These are phyloP conservation scores for Dalechampia spathulata DNA, from an alignment of 441 rosid genomes.

Conservation along the genomic window DNA sequence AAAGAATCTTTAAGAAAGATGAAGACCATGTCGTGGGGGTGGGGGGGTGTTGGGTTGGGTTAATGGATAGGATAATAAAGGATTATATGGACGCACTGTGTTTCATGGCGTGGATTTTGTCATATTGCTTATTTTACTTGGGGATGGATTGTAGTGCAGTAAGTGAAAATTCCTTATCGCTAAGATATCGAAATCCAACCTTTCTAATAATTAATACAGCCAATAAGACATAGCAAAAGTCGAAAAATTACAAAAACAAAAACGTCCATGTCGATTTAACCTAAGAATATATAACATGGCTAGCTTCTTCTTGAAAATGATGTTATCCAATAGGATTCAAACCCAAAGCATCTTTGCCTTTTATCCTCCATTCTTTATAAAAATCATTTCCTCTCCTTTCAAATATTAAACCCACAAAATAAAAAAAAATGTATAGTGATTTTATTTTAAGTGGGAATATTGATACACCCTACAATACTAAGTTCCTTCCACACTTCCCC, in stretches of 20 bases:
- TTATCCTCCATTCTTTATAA: background rate
- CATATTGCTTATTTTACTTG: background rate
- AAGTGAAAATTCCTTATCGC: background rate
- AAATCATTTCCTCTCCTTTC: slow-evolving; percentile 1
- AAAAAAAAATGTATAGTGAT: no score
- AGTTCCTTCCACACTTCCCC: no score
- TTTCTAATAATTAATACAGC: slow-evolving; percentile 1
- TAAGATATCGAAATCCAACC: slow-evolving; percentile 4
- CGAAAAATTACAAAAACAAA: background rate
- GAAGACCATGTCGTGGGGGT: no score
- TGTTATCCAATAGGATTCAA: slow-evolving; percentile 10
- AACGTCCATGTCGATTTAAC: slow-evolving; percentile 9
- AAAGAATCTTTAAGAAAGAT: no score
- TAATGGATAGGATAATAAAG: no score
- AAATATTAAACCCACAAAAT: slow-evolving; percentile 6
- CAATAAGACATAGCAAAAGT: slow-evolving; percentile 8
- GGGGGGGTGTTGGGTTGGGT: no score
- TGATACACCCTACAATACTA: no score
- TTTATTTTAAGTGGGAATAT: no score
- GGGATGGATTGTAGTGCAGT: background rate
- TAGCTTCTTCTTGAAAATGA: slow-evolving; percentile 17
- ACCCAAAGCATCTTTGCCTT: slow-evolving; percentile 18
- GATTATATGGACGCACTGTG: no score
- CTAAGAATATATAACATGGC: slow-evolving; percentile 8
- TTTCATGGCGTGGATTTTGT: no score